Conservation (phyloP, 805 yeast species). For the Tetrapisispora namnaoensis region DNA sequence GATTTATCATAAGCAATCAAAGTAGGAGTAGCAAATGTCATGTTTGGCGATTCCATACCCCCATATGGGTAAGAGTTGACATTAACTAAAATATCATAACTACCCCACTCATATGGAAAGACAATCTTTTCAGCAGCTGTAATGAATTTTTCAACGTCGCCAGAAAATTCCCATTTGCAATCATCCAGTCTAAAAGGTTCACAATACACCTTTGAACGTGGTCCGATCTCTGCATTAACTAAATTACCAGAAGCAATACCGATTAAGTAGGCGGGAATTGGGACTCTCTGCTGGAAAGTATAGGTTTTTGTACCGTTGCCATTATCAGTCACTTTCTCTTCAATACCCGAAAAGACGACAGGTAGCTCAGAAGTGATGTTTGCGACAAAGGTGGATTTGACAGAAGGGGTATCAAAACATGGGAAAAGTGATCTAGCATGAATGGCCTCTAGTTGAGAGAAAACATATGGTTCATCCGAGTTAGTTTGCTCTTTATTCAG, state of each 20-base stretch:
- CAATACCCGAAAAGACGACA: slow-evolving; percentile 65
- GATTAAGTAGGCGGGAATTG: slow-evolving; percentile 76
- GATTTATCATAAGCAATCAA: slow-evolving; percentile 75
- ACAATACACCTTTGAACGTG: slow-evolving; percentile 72
- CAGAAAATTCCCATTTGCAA: slow-evolving; percentile 71
- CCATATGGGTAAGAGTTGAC: slow-evolving; percentile 80
- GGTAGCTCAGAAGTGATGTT: slow-evolving; percentile 54
- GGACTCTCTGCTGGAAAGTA: slow-evolving; percentile 60
- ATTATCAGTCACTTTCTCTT: slow-evolving; percentile 11
- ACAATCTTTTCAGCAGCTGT: slow-evolving; percentile 61
- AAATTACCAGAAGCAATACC: slow-evolving; percentile 83
- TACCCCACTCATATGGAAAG: slow-evolving; percentile 76
- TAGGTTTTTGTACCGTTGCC: slow-evolving; percentile 27
- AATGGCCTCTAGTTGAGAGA: slow-evolving; percentile 86
- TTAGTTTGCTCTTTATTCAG: slow-evolving; percentile 57
- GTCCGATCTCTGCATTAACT: slow-evolving; percentile 60
- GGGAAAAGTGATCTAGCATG: slow-evolving; percentile 86
- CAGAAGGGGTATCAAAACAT: slow-evolving; percentile 82
- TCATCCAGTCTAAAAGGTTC: slow-evolving; percentile 61
- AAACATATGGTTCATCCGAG: slow-evolving; percentile 57
- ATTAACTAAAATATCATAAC: slow-evolving; percentile 69
- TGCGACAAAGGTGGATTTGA: slow-evolving; percentile 57
- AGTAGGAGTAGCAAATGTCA: slow-evolving; percentile 87
- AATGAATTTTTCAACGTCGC: slow-evolving; percentile 74
- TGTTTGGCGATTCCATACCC: slow-evolving; percentile 91